Evolutionary conservation across 2,329 filamentous ascomycete genomes (phyloP).

Genomic region (Thyridium curvatum): DNA sequence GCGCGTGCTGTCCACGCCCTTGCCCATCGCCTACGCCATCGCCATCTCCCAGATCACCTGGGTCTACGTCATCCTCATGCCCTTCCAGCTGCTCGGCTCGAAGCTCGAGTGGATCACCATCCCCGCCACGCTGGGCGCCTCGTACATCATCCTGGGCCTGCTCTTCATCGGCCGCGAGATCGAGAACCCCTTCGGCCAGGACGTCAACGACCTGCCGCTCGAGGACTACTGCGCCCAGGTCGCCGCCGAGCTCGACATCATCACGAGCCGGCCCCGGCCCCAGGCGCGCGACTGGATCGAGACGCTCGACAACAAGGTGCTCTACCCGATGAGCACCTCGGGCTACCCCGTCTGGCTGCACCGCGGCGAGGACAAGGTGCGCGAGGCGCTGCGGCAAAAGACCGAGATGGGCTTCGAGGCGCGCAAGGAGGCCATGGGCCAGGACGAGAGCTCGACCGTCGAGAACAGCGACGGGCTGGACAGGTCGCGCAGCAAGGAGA

Average conservation of each 20-base stretch:
- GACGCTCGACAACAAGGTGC: constrained; percentile 26
- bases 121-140: constrained; percentile 56
- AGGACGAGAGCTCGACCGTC: no score
- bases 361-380: constrained; percentile 38
- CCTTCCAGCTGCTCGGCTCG: constrained; percentile 58
- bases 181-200: constrained; percentile 63
- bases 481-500: no score
- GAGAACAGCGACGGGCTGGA: no score
- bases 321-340: constrained; percentile 34
- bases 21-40: constrained; percentile 69
- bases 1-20: constrained; percentile 66
- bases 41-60: constrained; percentile 72
- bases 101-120: constrained; percentile 63
- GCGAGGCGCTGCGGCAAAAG: constrained; percentile 31
- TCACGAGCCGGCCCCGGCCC: constrained; percentile 49
- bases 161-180: constrained; percentile 62
- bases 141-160: constrained; percentile 68
- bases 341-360: constrained; percentile 42
- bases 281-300: constrained; percentile 42
- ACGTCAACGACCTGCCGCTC: constrained; percentile 62
- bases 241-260: constrained; percentile 56
- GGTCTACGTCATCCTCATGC: constrained; percentile 66
- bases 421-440: constrained; percentile 11
- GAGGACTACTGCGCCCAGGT: constrained; percentile 61
- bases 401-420: constrained; percentile 20